Conservation (phyloP, 805 yeast species). For the Millerago galiae region DNA sequence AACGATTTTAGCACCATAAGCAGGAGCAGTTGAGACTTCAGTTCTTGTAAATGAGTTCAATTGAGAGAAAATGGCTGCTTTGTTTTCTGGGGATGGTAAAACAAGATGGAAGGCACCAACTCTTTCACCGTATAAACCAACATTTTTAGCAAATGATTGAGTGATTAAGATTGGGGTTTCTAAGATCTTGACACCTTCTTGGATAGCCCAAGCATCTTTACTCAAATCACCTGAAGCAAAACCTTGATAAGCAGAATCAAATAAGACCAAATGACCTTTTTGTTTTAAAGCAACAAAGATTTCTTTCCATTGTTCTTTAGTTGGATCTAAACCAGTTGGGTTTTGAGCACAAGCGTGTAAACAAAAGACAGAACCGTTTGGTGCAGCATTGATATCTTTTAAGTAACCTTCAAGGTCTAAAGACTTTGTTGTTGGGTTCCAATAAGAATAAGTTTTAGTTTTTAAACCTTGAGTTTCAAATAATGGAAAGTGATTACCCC, state of each 20-base stretch:
- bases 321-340: slow-evolving; percentile 96
- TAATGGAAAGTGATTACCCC: slow-evolving; percentile 93
- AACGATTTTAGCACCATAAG: slow-evolving; percentile 91
- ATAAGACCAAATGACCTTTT: slow-evolving; percentile 68
- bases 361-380: slow-evolving; percentile 69
- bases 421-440: slow-evolving; percentile 66
- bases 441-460: slow-evolving; percentile 75
- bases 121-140: slow-evolving; percentile 97
- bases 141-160: slow-evolving; percentile 95
- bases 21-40: slow-evolving; percentile 90
- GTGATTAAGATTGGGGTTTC: slow-evolving; percentile 65
- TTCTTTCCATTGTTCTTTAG: slow-evolving; percentile 69
- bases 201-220: slow-evolving; percentile 75
- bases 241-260: slow-evolving; percentile 97
- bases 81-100: slow-evolving; percentile 38
- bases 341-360: slow-evolving; percentile 97
- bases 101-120: slow-evolving; percentile 87
- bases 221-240: slow-evolving; percentile 86
- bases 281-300: slow-evolving; percentile 57
- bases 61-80: slow-evolving; percentile 64
- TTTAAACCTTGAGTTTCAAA: slow-evolving; percentile 65
- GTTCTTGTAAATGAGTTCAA: slow-evolving; percentile 70
- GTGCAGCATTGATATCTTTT: slow-evolving; percentile 55
- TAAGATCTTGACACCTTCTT: slow-evolving; percentile 45
- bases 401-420: slow-evolving; percentile 69